Conservation (phyloP, 495 filamentous ascomycete genomes). For the Penicillium parvum region DNA sequence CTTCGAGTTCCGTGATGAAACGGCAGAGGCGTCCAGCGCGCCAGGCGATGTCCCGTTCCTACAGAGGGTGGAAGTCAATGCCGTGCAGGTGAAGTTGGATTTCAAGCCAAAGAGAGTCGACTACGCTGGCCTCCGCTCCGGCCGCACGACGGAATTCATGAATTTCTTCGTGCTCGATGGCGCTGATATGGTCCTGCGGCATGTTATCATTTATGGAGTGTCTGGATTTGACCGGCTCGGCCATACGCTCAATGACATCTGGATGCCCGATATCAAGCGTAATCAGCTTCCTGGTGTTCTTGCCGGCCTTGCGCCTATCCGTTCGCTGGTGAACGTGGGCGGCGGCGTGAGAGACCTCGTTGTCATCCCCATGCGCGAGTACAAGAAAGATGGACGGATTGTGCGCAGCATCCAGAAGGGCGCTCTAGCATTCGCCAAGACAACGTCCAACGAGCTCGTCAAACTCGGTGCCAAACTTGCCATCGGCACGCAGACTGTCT, state of each 20-base stretch:
- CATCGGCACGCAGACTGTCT: slow-evolving; percentile 85
- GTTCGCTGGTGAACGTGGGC: slow-evolving; percentile 85
- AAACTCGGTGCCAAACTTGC: slow-evolving; percentile 93
- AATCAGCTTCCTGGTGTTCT: slow-evolving; percentile 89
- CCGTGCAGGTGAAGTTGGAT: slow-evolving; percentile 78
- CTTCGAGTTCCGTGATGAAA: slow-evolving; percentile 93
- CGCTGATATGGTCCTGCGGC: slow-evolving; percentile 78
- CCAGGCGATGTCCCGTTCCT: slow-evolving; percentile 79
- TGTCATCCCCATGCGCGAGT: slow-evolving; percentile 85
- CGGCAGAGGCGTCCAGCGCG: slow-evolving; percentile 42
- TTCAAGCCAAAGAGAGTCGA: slow-evolving; percentile 98
- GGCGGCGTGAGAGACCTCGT: slow-evolving; percentile 81
- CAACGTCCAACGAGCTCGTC: slow-evolving; percentile 84
- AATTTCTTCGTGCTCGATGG: slow-evolving; percentile 94
- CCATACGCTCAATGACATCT: slow-evolving; percentile 86
- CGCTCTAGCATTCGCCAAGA: slow-evolving; percentile 81
- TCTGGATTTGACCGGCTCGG: slow-evolving; percentile 85
- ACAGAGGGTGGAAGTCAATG: slow-evolving; percentile 82
- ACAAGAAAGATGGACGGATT: slow-evolving; percentile 88
- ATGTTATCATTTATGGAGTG: slow-evolving; percentile 88
- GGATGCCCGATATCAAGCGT: slow-evolving; percentile 89
- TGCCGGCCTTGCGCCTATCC: slow-evolving; percentile 83
- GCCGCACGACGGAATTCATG: slow-evolving; percentile 99
- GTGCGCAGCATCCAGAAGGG: slow-evolving; percentile 90
- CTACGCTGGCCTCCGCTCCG: slow-evolving; percentile 89